phyloP scores from a whole-genome alignment of 306 rosid species.

The Medicago arabica region DNA sequence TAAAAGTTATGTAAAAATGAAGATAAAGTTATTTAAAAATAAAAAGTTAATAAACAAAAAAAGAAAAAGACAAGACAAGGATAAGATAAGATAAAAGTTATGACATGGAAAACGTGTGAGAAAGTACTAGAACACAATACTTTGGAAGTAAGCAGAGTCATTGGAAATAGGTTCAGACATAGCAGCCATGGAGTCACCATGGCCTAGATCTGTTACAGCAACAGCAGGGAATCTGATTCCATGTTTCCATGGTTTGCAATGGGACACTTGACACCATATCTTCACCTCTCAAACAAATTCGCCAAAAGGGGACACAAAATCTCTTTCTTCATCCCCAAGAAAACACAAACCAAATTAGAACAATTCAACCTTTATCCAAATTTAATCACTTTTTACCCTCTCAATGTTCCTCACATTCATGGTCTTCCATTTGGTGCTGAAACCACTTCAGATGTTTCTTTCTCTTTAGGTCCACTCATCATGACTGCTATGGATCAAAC shows the following conservation, averaged over 20 bases:
- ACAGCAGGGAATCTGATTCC: too few relatives aligned
- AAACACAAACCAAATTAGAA: not conserved
- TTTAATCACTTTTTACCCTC: constrained; percentile 36
- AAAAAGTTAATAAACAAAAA: too few relatives aligned
- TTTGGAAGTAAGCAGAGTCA: not conserved
- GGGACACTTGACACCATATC: constrained; percentile 43
- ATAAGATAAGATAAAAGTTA: too few relatives aligned
- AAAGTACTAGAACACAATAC: too few relatives aligned
- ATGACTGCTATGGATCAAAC: constrained; percentile 49
- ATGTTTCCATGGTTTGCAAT: constrained; percentile 49
- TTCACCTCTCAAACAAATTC: constrained; percentile 45
- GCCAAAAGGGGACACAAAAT: constrained; percentile 47
- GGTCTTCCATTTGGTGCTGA: constrained; percentile 48
- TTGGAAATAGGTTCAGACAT: not conserved
- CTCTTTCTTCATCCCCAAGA: constrained; percentile 3
- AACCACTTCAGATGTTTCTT: constrained; percentile 44
- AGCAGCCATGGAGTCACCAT: not conserved
- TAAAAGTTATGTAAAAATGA: too few relatives aligned
- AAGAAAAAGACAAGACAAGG: too few relatives aligned
- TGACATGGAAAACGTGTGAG: too few relatives aligned
- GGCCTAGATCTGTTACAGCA: too few relatives aligned
- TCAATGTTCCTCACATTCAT: constrained; percentile 41
- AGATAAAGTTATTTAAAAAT: too few relatives aligned
- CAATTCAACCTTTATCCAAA: constrained; percentile 36
- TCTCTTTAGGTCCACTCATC: constrained; percentile 1